These are phyloP conservation scores for Ustilaginoidea virens DNA, from an alignment of 2,329 filamentous ascomycete genomes.

Conservation along the genomic window DNA sequence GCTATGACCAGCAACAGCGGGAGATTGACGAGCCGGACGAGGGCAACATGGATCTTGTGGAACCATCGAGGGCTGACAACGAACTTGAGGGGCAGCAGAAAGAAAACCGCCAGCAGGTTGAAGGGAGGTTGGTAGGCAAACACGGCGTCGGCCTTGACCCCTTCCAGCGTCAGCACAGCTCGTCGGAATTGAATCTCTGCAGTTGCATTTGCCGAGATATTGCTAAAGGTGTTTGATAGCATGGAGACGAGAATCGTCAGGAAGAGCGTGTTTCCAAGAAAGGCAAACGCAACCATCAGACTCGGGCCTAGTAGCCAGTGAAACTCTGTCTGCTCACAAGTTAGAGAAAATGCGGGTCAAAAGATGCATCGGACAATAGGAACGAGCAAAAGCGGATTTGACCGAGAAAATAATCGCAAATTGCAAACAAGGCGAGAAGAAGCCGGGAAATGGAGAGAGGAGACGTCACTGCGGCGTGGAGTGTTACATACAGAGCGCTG, in stretches of 20 bases:
- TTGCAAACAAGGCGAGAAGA: too few relatives aligned
- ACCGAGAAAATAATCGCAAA: too few relatives aligned
- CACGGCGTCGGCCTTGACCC: constrained; percentile 70
- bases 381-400: too few relatives aligned
- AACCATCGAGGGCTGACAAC: constrained; percentile 72
- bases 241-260: constrained; percentile 82
- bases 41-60: constrained; percentile 74
- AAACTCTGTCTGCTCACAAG: constrained; percentile 43
- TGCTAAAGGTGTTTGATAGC: constrained; percentile 71
- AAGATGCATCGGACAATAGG: too few relatives aligned
- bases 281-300: constrained; percentile 72
- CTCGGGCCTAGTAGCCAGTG: constrained; percentile 66
- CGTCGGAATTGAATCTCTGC: constrained; percentile 75
- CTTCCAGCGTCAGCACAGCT: constrained; percentile 69
- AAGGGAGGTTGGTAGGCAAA: constrained; percentile 75
- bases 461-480: too few relatives aligned
- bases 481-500: constrained; percentile 31
- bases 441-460: too few relatives aligned
- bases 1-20: constrained; percentile 60
- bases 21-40: constrained; percentile 58
- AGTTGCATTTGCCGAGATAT: constrained; percentile 59
- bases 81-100: constrained; percentile 65
- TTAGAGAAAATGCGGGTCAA: too few relatives aligned
- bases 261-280: constrained; percentile 75
- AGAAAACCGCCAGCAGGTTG: constrained; percentile 61